Conservation (phyloP, 768 basidiomycete species). For the Botryobasidium botryosum region DNA sequence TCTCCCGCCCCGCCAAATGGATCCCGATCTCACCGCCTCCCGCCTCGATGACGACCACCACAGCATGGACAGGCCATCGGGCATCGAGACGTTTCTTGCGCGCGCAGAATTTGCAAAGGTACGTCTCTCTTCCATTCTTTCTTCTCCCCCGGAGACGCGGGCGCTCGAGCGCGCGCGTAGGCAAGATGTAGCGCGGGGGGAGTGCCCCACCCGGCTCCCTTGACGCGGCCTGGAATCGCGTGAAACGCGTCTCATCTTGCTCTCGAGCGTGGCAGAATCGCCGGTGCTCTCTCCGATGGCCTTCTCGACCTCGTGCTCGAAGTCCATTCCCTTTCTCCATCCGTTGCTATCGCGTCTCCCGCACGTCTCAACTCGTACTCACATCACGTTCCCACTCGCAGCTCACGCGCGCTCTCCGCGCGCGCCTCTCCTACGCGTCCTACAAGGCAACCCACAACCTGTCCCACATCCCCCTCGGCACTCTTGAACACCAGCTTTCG, state of each 20-base stretch:
- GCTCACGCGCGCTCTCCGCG: slow-evolving; percentile 67
- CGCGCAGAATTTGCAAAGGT: slow-evolving; percentile 71
- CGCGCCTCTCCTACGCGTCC: slow-evolving; percentile 66
- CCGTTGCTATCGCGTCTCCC: slow-evolving; percentile 2
- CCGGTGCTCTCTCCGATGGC: slow-evolving; percentile 6
- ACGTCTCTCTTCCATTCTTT: slow-evolving; percentile 19
- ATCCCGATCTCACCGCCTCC: no score
- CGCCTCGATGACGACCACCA: no score
- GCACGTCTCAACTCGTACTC: slow-evolving; percentile 8
- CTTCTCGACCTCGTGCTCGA: slow-evolving; percentile 15
- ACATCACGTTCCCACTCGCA: slow-evolving; percentile 19
- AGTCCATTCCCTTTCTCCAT: not conserved
- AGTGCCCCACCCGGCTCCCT: not conserved
- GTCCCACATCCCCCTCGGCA: slow-evolving; percentile 43
- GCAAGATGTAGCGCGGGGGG: not conserved
- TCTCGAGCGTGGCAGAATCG: not conserved
- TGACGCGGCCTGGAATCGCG: not conserved
- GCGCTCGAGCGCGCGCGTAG: not conserved
- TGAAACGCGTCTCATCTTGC: not conserved
- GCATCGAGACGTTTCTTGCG: slow-evolving; percentile 29
- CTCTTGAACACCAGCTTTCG: slow-evolving; percentile 33
- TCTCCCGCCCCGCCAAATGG: no score
- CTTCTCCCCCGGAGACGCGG: not conserved
- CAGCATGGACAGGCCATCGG: not conserved
- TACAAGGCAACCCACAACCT: slow-evolving; percentile 70